phyloP scores from a whole-genome alignment of 2,329 filamentous ascomycete species.

The Aspergillus melleus region DNA sequence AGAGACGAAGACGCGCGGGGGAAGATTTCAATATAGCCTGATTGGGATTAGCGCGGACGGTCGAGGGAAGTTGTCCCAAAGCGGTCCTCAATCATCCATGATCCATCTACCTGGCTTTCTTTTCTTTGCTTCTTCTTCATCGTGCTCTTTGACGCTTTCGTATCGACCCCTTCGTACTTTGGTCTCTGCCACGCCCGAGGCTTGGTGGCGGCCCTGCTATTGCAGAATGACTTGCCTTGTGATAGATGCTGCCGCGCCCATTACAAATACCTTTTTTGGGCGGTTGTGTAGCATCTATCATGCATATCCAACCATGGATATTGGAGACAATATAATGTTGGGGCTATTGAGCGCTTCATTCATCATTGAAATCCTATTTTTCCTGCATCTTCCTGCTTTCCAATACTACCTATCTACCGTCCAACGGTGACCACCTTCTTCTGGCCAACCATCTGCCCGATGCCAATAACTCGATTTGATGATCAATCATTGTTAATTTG shows the following conservation, averaged over 20 bases:
- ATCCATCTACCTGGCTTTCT: neutral
- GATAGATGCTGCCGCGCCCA: neutral
- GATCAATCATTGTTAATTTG: neutral
- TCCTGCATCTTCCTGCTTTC: neutral
- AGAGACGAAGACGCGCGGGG: neutral
- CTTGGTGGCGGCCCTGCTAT: neutral
- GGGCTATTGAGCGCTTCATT: neutral
- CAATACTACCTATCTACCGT: neutral
- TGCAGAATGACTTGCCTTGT: neutral
- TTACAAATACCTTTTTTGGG: neutral
- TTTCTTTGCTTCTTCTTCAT: neutral
- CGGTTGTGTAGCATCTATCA: neutral
- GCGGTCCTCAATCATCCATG: neutral
- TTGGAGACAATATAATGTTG: neutral
- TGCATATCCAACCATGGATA: neutral
- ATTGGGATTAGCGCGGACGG: conserved; percentile 1
- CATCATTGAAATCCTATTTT: neutral
- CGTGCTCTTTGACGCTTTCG: neutral
- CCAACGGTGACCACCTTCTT: neutral
- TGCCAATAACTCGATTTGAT: neutral
- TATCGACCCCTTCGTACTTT: neutral
- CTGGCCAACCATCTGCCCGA: neutral
- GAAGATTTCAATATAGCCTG: conserved; percentile 5
- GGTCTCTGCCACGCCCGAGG: neutral
- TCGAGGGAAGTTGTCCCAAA: neutral